Percentiles rank a stretch among this genome's conserved stretches.
These are phyloP conservation scores for Aspergillus saccharolyticus DNA, from an alignment of 495 filamentous ascomycete genomes.

Conservation along the genomic window DNA sequence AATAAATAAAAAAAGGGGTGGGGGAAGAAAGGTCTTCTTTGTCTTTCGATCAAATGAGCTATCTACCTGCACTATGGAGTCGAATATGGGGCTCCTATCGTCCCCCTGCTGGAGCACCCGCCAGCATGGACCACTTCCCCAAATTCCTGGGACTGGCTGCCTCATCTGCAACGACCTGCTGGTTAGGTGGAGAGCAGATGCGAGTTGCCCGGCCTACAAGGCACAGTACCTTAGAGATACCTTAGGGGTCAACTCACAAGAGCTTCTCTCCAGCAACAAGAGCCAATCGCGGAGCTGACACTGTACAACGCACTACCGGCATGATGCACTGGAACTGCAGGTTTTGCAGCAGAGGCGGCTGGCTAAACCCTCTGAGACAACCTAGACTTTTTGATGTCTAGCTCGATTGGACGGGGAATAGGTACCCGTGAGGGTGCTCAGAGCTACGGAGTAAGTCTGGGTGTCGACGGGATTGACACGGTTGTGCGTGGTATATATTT, in stretches of 20 bases:
- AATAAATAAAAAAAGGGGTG: too few relatives aligned
- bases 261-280: background rate
- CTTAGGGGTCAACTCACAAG: background rate
- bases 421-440: background rate
- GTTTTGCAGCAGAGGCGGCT: constrained; percentile 8
- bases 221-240: constrained; percentile 6
- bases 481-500: background rate
- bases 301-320: constrained; percentile 9
- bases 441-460: background rate
- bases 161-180: constrained; percentile 13
- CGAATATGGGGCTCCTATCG: background rate
- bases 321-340: constrained; percentile 14
- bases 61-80: background rate
- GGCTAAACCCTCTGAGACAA: constrained; percentile 4
- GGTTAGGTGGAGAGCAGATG: constrained; percentile 8
- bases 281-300: constrained; percentile 2
- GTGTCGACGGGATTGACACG: background rate
- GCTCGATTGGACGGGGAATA: background rate
- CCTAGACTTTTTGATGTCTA: background rate
- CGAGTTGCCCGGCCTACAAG: constrained; percentile 5
- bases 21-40: too few relatives aligned
- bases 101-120: background rate
- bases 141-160: constrained; percentile 16
- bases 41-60: background rate
- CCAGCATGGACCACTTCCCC: constrained; percentile 12